Percentiles rank a stretch among this genome's conserved stretches.
phyloP scores from a whole-genome alignment of 768 basidiomycete species.

The Collybiopsis luxurians region DNA sequence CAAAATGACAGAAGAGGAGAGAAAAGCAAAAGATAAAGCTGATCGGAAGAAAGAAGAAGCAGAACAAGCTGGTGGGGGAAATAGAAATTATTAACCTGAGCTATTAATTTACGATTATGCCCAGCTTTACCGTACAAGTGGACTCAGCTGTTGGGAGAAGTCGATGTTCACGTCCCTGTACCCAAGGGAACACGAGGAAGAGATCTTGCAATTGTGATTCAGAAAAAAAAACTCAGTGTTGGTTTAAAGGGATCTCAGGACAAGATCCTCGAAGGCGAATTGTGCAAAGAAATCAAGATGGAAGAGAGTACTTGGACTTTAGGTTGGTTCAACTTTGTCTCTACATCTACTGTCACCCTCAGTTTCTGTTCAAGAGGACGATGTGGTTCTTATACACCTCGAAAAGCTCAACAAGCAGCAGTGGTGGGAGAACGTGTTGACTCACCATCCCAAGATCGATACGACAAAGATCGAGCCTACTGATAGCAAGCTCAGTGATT shows the following conservation, averaged over 20 bases:
- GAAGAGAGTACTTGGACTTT: conserved; percentile 98
- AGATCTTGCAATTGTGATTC: conserved; percentile 70
- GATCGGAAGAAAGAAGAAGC: conserved; percentile 65
- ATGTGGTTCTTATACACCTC: conserved; percentile 72
- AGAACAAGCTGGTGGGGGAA: conserved; percentile 48
- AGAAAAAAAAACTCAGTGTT: conserved; percentile 81
- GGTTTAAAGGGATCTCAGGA: conserved; percentile 78
- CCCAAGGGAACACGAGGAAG: conserved; percentile 83
- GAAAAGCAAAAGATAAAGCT: conserved; percentile 66
- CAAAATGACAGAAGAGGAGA: conserved; percentile 72
- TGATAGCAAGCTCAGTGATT: conserved; percentile 93
- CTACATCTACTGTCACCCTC: background rate
- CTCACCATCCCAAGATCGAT: conserved; percentile 95
- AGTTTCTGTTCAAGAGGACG: conserved; percentile 59
- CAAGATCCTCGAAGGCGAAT: conserved; percentile 82
- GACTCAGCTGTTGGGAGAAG: conserved; percentile 86
- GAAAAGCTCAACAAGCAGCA: conserved; percentile 86
- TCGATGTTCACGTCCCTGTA: conserved; percentile 81
- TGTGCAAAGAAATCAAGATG: conserved; percentile 91
- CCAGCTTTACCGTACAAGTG: conserved; percentile 88
- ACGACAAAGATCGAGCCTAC: conserved; percentile 93
- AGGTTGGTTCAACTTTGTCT: conserved; percentile 47
- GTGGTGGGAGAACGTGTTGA: conserved; percentile 98
- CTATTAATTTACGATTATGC: conserved; percentile 19
- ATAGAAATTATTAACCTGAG: conserved; percentile 9